Percentiles rank a stretch among this genome's conserved stretches.
These are phyloP conservation scores for Erodium trifolium DNA, from an alignment of 441 rosid species.

Conservation along the genomic window DNA sequence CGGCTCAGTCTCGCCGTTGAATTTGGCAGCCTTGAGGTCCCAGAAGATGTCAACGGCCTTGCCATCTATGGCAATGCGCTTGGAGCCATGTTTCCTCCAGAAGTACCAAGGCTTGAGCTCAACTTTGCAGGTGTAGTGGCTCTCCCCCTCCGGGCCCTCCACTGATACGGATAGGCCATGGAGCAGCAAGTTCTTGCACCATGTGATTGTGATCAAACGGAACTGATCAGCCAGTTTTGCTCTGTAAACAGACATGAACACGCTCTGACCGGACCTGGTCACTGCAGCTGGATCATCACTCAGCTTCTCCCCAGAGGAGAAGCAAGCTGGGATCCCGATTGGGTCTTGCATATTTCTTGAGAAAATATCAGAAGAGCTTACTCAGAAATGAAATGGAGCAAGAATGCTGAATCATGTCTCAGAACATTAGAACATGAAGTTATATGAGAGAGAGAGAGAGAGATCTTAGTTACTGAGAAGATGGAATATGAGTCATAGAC, in stretches of 20 bases:
- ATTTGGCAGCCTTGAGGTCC: constrained; percentile 68
- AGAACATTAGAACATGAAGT: constrained; percentile 4
- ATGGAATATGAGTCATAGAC: constrained; percentile 41
- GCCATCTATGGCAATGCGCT: constrained; percentile 51
- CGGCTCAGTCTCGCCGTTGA: constrained; percentile 75
- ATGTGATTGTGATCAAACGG: constrained; percentile 54
- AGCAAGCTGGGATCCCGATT: constrained; percentile 57
- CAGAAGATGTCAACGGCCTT: constrained; percentile 50
- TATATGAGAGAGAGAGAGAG: constrained; percentile 20
- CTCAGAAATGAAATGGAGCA: constrained; percentile 20
- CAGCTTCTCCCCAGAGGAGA: constrained; percentile 41
- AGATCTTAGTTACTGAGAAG: constrained; percentile 25
- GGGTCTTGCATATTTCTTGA: constrained; percentile 41
- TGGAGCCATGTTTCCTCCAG: constrained; percentile 86
- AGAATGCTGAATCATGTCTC: constrained; percentile 17
- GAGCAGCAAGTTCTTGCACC: constrained; percentile 73
- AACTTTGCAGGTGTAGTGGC: constrained; percentile 51
- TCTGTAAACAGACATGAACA: constrained; percentile 48
- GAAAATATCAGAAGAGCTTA: constrained; percentile 10
- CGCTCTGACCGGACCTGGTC: constrained; percentile 58
- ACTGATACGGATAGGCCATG: constrained; percentile 72
- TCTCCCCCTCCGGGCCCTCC: constrained; percentile 36
- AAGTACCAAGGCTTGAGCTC: constrained; percentile 23
- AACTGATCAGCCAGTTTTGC: constrained; percentile 53
- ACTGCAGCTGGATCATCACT: constrained; percentile 41